Base-by-base conservation (phyloP, 306 rosid species). In the Gastrolobium villosum region DNA sequence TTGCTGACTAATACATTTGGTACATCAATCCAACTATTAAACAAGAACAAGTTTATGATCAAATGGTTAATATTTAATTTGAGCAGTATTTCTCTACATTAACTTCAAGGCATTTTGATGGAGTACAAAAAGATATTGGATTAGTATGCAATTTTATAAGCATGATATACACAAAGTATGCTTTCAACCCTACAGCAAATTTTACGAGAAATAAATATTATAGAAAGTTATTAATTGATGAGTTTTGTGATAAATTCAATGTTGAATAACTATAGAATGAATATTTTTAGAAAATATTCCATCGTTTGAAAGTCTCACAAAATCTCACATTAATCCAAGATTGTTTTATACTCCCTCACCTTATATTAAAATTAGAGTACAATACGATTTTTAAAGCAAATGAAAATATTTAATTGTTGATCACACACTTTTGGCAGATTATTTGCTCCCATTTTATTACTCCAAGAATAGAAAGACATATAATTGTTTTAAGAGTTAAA, bases 61-160 rank as follows among this genome's bases (percentile, higher is more conserved):
- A 46, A 13, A 61, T 74, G 61, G 61, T 61, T 61, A 48, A 62
- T 35, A 75, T 75, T 75, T 20, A 35, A 60, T 32, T 44, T 44
- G 37, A 74, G 31, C 59, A 59, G 28, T 36, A 15, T 46, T 49
- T 31, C 49, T 15, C 49, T 35, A 62, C 35, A 36, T 52, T 60
- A 40, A 55, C 28, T 39, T 72, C 32, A 44, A 53, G 10, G 7
- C 10, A 37, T 20, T 41, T 20, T 57, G 49, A 41, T 44, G 46
- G 30, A 54, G 66, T n/a, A 41, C 41, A 65, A 74, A 55, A 55
- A 57, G 57, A 5, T 57, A 61, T 31, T 75, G 79, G 14, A 48
- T 49, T 48, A 26, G 10, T 37, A 5, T 3, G 13, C 31, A 35
- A 62, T 28, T 61, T 61, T 34, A 48, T 36, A 48, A 20, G 50